Evolutionary conservation across 768 basidiomycete species (phyloP).

Genomic region (Pisolithus microcarpus): DNA sequence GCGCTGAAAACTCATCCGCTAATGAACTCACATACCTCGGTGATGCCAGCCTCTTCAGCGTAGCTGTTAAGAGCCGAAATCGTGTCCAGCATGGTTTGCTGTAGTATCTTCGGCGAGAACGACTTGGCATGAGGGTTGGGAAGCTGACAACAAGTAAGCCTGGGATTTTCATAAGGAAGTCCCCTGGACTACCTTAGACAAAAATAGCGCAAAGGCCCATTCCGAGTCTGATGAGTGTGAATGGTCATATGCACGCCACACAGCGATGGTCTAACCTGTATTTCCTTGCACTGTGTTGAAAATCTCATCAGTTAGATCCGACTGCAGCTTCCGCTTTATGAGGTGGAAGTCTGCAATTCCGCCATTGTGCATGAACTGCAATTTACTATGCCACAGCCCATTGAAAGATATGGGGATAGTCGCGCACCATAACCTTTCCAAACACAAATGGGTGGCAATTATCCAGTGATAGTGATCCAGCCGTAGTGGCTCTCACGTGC

Average conservation of each 20-base stretch:
- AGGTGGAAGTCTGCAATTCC: slow-evolving; percentile 77
- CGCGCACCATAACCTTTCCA: slow-evolving; percentile 80
- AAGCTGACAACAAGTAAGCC: slow-evolving; percentile 41
- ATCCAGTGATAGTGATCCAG: slow-evolving; percentile 83
- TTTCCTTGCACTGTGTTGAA: slow-evolving; percentile 89
- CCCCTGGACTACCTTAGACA: slow-evolving; percentile 56
- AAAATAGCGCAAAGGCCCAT: slow-evolving; percentile 91
- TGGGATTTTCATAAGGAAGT: not conserved
- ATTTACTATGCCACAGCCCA: not conserved
- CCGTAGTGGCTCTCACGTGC: slow-evolving; percentile 91
- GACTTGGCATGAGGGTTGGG: slow-evolving; percentile 69
- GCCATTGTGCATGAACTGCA: slow-evolving; percentile 95
- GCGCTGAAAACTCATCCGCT: slow-evolving; percentile 1
- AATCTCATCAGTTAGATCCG: slow-evolving; percentile 68
- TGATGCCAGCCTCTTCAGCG: slow-evolving; percentile 64
- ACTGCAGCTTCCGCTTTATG: slow-evolving; percentile 79
- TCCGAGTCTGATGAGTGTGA: slow-evolving; percentile 64
- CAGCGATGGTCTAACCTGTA: slow-evolving; percentile 50
- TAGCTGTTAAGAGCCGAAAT: slow-evolving; percentile 73
- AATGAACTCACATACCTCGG: slow-evolving; percentile 45
- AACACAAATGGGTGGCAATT: slow-evolving; percentile 95
- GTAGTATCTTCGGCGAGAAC: slow-evolving; percentile 66
- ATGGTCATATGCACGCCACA: not conserved
- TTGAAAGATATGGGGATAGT: not conserved
- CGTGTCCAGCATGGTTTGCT: slow-evolving; percentile 84